Evolutionary conservation across 2,329 filamentous ascomycete species (phyloP), one percentile per base, ranked within the genome.

Genomic region (Scedosporium boydii): DNA sequence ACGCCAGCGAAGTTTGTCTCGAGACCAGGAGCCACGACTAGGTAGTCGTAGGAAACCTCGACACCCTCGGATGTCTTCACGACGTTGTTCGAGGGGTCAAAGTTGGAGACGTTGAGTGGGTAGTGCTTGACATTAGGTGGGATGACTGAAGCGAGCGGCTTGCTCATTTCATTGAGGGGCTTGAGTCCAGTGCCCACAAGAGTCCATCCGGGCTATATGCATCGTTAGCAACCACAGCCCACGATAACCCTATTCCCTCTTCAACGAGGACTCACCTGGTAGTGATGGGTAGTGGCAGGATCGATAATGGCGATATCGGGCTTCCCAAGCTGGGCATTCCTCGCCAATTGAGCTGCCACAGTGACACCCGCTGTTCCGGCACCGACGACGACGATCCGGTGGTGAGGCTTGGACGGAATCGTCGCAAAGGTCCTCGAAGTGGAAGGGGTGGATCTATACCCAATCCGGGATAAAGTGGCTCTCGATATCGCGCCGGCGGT

Each of bases 111-210:
- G 6, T 66, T 60, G 12, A 74, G 64, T 27, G 72, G 69, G 63
- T 76, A 75, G 63, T 74, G 71, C 64, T 72, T 71, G 41, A 74
- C 71, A 2, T 70, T 70, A 18, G 68, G 62, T 2, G 73, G 72
- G 55, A 76, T 69, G 1, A 76, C 64, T 9, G 66, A 65, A 23
- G 67, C 66, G 26, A 74, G 64, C 1, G 72, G 70, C 46, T 66
- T 66, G 48, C 68, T 67, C 66, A 72, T 69, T 2, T 68, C 66
- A 7, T 66, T 63, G 29, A 74, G 63, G 27, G 65, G 61, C 64
- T 70, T 73, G 3, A 76, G 67, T 6, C 74, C 74, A 0, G 72
- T 69, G 41, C 74, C 74, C 6, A 75, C 73, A 6, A 75, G 70
- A 7, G 74, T 75, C 74, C 74, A 75, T 62, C 73, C 73, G 5